Percentiles rank a stretch among this genome's conserved stretches.
phyloP scores from a whole-genome alignment of 805 yeast genomes.

The Metschnikowia dekortorum region DNA sequence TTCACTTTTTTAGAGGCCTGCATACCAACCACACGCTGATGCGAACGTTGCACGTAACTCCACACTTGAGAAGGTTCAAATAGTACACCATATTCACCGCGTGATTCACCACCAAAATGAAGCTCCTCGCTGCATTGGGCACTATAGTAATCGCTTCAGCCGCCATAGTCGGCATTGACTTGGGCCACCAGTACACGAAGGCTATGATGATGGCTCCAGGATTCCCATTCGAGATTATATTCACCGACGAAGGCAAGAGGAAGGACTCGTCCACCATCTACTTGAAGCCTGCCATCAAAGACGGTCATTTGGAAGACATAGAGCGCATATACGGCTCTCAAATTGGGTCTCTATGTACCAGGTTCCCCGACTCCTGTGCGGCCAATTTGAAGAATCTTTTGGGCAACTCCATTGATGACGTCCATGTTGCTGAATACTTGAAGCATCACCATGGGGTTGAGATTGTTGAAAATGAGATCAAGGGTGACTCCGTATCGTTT shows the following conservation, averaged over 20 bases:
- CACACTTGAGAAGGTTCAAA: background rate
- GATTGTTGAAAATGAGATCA: constrained; percentile 34
- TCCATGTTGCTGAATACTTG: constrained; percentile 43
- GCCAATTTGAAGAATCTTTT: constrained; percentile 65
- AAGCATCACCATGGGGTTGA: constrained; percentile 59
- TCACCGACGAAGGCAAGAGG: constrained; percentile 87
- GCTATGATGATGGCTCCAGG: constrained; percentile 90
- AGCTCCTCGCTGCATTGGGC: constrained; percentile 9
- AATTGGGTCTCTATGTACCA: constrained; percentile 62
- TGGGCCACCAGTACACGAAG: constrained; percentile 83
- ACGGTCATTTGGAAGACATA: constrained; percentile 36
- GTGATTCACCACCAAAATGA: constrained; percentile 9
- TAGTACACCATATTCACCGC: background rate
- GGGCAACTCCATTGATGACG: constrained; percentile 55
- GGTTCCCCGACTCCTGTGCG: constrained; percentile 69
- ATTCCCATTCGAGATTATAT: constrained; percentile 77
- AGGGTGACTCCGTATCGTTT: constrained; percentile 52
- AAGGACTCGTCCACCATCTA: constrained; percentile 82
- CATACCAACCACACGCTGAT: background rate
- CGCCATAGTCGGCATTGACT: constrained; percentile 84
- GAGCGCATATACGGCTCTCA: constrained; percentile 78
- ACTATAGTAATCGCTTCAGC: constrained; percentile 26
- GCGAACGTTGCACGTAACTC: constrained; percentile 2
- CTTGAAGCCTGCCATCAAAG: constrained; percentile 38
- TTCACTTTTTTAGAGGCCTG: background rate